phyloP scores from a whole-genome alignment of 768 basidiomycete species.

The Amyloporia xantha region DNA sequence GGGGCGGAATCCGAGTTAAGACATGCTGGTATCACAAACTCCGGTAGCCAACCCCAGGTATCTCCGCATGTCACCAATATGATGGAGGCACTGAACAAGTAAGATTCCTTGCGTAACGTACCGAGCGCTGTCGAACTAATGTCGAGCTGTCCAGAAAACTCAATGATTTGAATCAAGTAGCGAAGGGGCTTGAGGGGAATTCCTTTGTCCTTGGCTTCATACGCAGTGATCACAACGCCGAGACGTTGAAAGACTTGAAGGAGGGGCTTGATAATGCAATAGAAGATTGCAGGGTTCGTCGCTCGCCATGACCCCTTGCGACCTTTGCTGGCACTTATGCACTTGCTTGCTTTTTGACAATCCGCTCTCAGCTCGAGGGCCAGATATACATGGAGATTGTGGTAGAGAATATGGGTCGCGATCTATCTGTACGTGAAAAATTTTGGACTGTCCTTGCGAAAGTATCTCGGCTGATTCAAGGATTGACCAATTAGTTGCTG shows the following conservation, averaged over 20 bases:
- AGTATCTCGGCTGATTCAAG: background rate
- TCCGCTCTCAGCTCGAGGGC: background rate
- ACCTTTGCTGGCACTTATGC: background rate
- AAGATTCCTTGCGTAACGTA: too few species aligned
- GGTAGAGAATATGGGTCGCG: too few species aligned
- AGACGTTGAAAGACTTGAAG: too few species aligned
- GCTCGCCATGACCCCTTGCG: too few species aligned
- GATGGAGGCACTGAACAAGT: background rate
- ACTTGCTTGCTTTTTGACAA: background rate
- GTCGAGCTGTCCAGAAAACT: background rate
- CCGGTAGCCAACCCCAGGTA: too few species aligned
- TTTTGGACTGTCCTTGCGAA: too few species aligned
- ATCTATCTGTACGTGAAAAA: too few species aligned
- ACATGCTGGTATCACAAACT: background rate
- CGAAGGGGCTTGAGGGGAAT: too few species aligned
- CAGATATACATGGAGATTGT: background rate
- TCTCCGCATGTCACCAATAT: background rate
- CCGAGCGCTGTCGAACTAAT: too few species aligned
- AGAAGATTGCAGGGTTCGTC: background rate
- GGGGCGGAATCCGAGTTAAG: background rate
- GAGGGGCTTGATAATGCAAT: background rate
- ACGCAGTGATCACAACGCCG: background rate
- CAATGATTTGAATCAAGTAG: background rate
- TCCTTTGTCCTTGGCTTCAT: background rate
- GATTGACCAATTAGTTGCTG: too few species aligned